Percentiles rank a stretch among this genome's conserved stretches.
phyloP scores from a whole-genome alignment of 441 rosid species.

The Erysimum pusillum region DNA sequence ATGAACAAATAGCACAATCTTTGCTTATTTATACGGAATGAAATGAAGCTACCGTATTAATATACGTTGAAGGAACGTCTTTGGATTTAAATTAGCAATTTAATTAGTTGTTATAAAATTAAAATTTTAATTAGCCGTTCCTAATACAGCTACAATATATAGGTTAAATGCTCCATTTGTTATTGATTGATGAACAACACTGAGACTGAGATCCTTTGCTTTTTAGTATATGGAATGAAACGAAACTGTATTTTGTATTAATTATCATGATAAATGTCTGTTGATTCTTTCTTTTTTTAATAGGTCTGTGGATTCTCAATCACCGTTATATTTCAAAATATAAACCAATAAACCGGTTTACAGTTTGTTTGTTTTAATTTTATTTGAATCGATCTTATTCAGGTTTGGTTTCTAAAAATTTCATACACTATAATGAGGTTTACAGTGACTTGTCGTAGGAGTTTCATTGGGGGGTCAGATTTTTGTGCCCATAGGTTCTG shows the following conservation, averaged over 20 bases:
- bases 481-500: background rate
- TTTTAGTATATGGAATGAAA: background rate
- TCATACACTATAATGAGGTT: background rate
- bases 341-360: background rate
- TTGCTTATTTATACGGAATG: background rate
- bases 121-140: background rate
- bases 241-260: background rate
- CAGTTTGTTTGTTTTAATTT: background rate
- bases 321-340: background rate
- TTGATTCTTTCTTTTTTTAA: background rate
- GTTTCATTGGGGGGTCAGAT: background rate
- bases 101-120: background rate
- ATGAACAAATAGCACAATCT: background rate
- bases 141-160: background rate
- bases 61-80: background rate
- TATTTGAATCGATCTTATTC: background rate
- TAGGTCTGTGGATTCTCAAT: no score
- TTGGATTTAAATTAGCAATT: background rate
- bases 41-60: background rate
- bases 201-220: background rate
- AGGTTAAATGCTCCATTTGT: background rate
- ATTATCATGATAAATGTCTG: background rate
- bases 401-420: background rate
- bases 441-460: background rate
- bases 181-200: constrained; percentile 5